Evolutionary conservation across 169 alveolate species (phyloP), one percentile per base, ranked within the genome.

Genomic region (Theileria sp.): DNA sequence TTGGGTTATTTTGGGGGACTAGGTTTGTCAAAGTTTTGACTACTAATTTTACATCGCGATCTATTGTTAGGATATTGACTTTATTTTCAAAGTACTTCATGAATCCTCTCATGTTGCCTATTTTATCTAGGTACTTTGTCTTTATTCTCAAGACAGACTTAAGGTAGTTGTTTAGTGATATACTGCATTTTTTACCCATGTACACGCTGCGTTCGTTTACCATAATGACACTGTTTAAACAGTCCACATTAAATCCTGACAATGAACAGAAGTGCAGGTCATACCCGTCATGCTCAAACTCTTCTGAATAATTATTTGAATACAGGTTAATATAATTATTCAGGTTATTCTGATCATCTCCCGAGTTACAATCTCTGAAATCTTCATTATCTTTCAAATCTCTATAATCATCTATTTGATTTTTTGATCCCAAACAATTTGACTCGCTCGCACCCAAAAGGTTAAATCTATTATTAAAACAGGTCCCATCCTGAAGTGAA

Each of bases 81-180:
- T 25, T 70, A 5, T 25, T 38, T 26, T 70, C 77, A 21, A 70
- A 70, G 44, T 17, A 15, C 64, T 50, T 70, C 36, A 25, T 26
- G 44, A 70, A 51, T 60, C 44, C 72, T 17, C 72, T 21, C 36
- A 71, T 72, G 60, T 69, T 80, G 1, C 74, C 80, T 17, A 58
- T 34, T 4, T 60, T 62, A 15, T 61, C 58, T 19, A 73, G 81
- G 44, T 38, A 56, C 30, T 49, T 25, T 17, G 62, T 25, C 65
- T 51, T 64, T 64, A 64, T 64, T 30, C 50, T 23, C 49, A 68
- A 34, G 15, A 77, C 68, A 50, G 70, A 26, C 54, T 67, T 44
- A 56, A 81, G 79, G 75, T 81, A 81, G 34, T 77, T 72, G 34
- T n/a, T 6, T 10, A 83, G 58, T 56, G 65, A 36, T 34, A 83